phyloP scores from a whole-genome alignment of 202 grass and related monocot genomes.

The Setaria italica region DNA sequence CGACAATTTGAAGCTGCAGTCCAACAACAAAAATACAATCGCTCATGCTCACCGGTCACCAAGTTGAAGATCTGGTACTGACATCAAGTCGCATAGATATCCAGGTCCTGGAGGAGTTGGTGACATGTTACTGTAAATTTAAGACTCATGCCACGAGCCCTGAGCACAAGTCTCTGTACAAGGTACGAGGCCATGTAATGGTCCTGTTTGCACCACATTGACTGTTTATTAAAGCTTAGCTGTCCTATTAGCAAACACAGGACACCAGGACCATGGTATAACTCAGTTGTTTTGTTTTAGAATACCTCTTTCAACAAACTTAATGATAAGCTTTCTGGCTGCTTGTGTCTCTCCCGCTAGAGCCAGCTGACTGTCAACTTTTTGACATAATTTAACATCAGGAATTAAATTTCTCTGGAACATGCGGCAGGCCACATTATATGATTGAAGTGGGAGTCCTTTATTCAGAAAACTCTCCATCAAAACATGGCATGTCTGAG shows the following conservation, averaged over 20 bases:
- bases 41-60: neutral
- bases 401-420: slow-evolving; percentile 83
- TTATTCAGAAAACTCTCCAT: slow-evolving; percentile 77
- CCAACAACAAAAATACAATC: slow-evolving; percentile 1
- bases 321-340: slow-evolving; percentile 66
- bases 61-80: slow-evolving; percentile 17
- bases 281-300: slow-evolving; percentile 50
- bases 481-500: slow-evolving; percentile 75
- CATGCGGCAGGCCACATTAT: slow-evolving; percentile 85
- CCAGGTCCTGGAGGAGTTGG: slow-evolving; percentile 7
- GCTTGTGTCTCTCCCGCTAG: slow-evolving; percentile 48
- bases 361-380: slow-evolving; percentile 58
- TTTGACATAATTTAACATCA: slow-evolving; percentile 74
- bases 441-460: slow-evolving; percentile 61
- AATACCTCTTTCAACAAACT: slow-evolving; percentile 88
- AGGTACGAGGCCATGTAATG: neutral
- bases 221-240: slow-evolving; percentile 18
- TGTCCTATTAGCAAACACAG: slow-evolving; percentile 19
- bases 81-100: neutral
- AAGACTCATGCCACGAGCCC: neutral
- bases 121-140: slow-evolving; percentile 20
- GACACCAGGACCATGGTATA: slow-evolving; percentile 5
- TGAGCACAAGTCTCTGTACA: neutral
- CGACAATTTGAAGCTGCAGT: neutral
- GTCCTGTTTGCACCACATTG: neutral